A percentile compares a stretch with the other conserved stretches of the same genome.
Conservation (phyloP, 2,329 filamentous ascomycete species). For the Ampelomyces quisqualis region DNA sequence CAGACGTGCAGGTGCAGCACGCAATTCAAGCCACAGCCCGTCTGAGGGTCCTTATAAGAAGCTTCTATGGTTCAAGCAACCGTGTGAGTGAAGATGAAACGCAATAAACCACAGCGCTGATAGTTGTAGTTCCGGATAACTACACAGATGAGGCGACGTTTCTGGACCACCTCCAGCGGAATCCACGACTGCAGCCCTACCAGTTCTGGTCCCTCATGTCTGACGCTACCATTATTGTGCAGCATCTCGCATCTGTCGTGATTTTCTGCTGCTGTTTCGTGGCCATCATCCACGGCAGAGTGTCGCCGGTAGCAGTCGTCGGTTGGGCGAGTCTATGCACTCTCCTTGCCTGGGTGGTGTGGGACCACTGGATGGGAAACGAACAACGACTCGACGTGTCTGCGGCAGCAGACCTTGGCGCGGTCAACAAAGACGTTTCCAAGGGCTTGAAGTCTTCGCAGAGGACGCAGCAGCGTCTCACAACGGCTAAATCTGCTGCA, state of each 20-base stretch:
- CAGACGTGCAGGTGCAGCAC: no score
- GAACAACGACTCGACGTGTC: conserved; percentile 55
- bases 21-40: conserved; percentile 66
- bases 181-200: conserved; percentile 89
- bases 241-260: conserved; percentile 91
- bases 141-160: conserved; percentile 98
- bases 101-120: conserved; percentile 5
- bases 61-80: conserved; percentile 95
- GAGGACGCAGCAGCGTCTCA: conserved; percentile 64
- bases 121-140: conserved; percentile 80
- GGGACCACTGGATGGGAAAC: conserved; percentile 85
- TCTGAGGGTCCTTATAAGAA: conserved; percentile 83
- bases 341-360: conserved; percentile 82
- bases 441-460: conserved; percentile 45
- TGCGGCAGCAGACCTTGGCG: conserved; percentile 1
- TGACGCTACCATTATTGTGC: conserved; percentile 93
- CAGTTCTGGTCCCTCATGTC: conserved; percentile 97
- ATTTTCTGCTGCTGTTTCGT: conserved; percentile 95
- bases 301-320: conserved; percentile 88
- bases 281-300: conserved; percentile 79
- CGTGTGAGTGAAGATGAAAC: conserved; percentile 59
- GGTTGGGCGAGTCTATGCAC: conserved; percentile 81
- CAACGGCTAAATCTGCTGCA: conserved; percentile 86
- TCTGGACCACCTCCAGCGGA: conserved; percentile 90
- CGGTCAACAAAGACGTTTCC: background rate